phyloP scores from a whole-genome alignment of 1,139 yeast species.

The Candida albicans region DNA sequence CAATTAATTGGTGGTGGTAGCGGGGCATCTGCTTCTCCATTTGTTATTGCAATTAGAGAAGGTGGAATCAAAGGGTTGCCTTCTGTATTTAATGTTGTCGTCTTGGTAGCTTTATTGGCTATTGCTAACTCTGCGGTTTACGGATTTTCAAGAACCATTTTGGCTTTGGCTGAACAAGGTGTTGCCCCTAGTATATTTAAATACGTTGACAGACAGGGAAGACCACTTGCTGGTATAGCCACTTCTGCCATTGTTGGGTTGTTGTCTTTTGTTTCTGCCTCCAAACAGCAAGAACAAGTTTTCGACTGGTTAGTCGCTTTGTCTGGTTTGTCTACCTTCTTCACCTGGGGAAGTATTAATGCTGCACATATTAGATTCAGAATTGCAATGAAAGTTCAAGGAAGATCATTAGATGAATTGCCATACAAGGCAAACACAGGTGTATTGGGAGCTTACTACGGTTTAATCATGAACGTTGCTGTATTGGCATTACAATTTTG shows the following conservation, averaged over 20 bases:
- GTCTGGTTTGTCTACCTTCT: conserved; percentile 42
- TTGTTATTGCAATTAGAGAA: conserved; percentile 43
- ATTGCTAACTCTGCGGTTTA: conserved; percentile 48
- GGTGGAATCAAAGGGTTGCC: conserved; percentile 45
- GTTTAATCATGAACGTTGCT: conserved; percentile 30
- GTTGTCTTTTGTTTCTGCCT: conserved; percentile 43
- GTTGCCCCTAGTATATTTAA: conserved; percentile 37
- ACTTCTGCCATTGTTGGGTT: conserved; percentile 38
- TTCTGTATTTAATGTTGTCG: conserved; percentile 44
- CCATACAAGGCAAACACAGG: conserved; percentile 36
- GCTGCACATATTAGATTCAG: conserved; percentile 42
- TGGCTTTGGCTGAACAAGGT: conserved; percentile 42
- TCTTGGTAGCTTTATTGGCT: conserved; percentile 41
- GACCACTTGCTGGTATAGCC: conserved; percentile 43
- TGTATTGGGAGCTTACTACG: conserved; percentile 32
- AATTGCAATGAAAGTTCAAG: conserved; percentile 28
- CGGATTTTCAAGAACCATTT: conserved; percentile 45
- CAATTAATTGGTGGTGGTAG: conserved; percentile 32
- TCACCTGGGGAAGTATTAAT: conserved; percentile 45
- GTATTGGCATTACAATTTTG: conserved; percentile 44
- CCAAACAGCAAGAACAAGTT: conserved; percentile 35
- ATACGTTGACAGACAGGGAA: conserved; percentile 42
- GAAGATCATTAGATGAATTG: conserved; percentile 31
- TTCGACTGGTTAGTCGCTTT: conserved; percentile 45
- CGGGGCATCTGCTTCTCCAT: conserved; percentile 40